Evolutionary conservation across 192 early-diverging fungal species (phyloP).

Genomic region (Backusella luteola): DNA sequence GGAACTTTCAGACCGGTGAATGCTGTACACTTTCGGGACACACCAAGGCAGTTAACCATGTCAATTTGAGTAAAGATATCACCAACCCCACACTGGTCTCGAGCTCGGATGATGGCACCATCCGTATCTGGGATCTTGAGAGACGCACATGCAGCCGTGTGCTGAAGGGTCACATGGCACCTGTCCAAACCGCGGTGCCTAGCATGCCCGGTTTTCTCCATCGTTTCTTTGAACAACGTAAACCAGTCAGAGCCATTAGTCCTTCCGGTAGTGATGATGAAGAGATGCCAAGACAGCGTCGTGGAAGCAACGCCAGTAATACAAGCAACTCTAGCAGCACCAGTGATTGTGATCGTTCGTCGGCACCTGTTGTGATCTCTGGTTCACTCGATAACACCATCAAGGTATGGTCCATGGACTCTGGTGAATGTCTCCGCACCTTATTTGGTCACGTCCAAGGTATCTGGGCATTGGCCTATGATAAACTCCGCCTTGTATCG

Average conservation of each 20-base stretch:
- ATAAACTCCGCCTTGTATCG: conserved; percentile 69
- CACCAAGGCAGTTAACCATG: conserved; percentile 85
- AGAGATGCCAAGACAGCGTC: neutral
- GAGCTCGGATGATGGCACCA: conserved; percentile 84
- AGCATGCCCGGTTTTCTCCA: conserved; percentile 31
- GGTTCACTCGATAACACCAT: conserved; percentile 84
- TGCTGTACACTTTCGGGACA: conserved; percentile 79
- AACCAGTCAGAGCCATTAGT: neutral
- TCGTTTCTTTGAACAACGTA: conserved; percentile 27
- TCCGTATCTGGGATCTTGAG: conserved; percentile 83
- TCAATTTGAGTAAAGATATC: conserved; percentile 66
- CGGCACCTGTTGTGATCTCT: conserved; percentile 66
- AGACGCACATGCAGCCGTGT: conserved; percentile 61
- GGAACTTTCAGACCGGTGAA: conserved; percentile 72
- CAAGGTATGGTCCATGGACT: conserved; percentile 89
- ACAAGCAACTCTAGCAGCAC: neutral
- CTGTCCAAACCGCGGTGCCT: conserved; percentile 57
- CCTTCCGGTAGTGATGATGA: neutral
- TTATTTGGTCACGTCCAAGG: conserved; percentile 83
- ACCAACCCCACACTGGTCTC: conserved; percentile 58
- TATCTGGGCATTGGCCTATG: conserved; percentile 78
- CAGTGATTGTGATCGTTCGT: conserved; percentile 19
- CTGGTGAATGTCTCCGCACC: conserved; percentile 72
- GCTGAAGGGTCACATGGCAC: conserved; percentile 67
- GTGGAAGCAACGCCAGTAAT: conserved; percentile 34